phyloP scores from a whole-genome alignment of 129 eudicot genomes.

The Helianthus annuus region HanXRQr2.0-SUNRISE NC_035443.2:26558665-26559164 shows the following conservation, averaged over 20 bases:
- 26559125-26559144: background rate
- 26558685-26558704: background rate
- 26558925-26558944: too few species aligned
- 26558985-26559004: too few species aligned
- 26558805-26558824: slow-evolving; percentile 4
- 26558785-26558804: background rate
- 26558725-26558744: slow-evolving; percentile 28
- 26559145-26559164: slow-evolving; percentile 4
- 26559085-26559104: too few species aligned
- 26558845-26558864: background rate
- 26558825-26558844: background rate
- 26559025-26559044: too few species aligned
- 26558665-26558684: slow-evolving; percentile 6
- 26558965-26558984: too few species aligned
- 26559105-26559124: background rate
- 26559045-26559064: too few species aligned
- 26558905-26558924: too few species aligned
- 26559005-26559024: too few species aligned
- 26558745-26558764: slow-evolving; percentile 28
- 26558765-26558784: background rate
- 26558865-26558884: background rate
- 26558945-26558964: too few species aligned
- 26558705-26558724: slow-evolving; percentile 14
- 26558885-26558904: background rate
- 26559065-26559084: too few species aligned